A percentile compares a stretch with the other conserved stretches of the same genome.
phyloP scores from a whole-genome alignment of 257 asterid species.

The Solanum bulbocastanum region DNA sequence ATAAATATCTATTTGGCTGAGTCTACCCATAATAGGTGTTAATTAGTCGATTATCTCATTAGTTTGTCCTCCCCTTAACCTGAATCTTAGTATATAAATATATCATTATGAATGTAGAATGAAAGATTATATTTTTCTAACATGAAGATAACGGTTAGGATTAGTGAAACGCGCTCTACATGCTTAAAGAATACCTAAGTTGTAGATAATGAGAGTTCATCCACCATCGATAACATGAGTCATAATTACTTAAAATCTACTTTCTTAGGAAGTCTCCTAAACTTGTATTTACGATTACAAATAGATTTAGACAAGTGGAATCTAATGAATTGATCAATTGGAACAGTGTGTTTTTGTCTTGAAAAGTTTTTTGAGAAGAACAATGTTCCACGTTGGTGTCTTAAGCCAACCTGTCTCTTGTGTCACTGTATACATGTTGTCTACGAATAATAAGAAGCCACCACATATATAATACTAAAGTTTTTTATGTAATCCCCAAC shows the following conservation, averaged over 20 bases:
- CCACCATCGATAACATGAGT: no score
- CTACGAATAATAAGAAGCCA: background rate
- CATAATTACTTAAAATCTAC: no score
- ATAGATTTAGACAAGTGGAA: background rate
- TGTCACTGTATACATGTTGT: background rate
- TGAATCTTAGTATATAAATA: no score
- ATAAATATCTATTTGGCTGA: no score
- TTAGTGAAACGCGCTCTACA: background rate
- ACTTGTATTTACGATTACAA: background rate
- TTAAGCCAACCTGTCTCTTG: background rate
- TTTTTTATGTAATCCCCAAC: background rate
- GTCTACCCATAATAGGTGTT: no score
- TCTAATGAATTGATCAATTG: background rate
- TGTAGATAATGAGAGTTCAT: background rate
- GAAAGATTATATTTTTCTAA: no score
- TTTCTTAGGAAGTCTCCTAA: no score
- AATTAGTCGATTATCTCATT: no score
- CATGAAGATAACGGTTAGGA: accelerated
- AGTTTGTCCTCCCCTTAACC: no score
- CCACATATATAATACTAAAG: background rate
- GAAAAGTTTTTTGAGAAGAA: background rate
- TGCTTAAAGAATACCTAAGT: background rate
- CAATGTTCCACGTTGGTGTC: background rate
- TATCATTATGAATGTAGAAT: no score
- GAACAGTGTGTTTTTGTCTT: background rate